Percentiles rank a stretch among this genome's conserved stretches.
Evolutionary conservation across 2,329 filamentous ascomycete species (phyloP).

Genomic region (Sphaceloma murrayae): DNA sequence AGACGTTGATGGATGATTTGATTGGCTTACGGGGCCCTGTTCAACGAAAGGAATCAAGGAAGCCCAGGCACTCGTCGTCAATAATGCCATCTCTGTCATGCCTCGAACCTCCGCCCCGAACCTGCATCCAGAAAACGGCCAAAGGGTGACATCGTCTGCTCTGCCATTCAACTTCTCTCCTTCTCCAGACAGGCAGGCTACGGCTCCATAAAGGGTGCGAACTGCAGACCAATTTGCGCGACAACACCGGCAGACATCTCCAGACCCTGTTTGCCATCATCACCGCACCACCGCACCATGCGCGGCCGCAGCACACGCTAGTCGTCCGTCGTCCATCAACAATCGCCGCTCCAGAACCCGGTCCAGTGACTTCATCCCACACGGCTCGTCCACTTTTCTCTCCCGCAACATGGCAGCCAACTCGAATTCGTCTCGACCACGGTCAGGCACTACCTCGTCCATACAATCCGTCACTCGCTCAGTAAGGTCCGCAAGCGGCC

Average conservation of each 20-base stretch:
- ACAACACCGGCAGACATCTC: background rate
- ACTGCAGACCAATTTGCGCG: too few relatives aligned
- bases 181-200: too few relatives aligned
- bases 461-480: conserved; percentile 11
- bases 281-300: conserved; percentile 1
- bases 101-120: too few relatives aligned
- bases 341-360: background rate
- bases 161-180: too few relatives aligned
- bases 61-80: too few relatives aligned
- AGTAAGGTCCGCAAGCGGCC: conserved; percentile 11
- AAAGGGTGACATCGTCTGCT: too few relatives aligned
- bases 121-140: too few relatives aligned
- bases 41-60: too few relatives aligned
- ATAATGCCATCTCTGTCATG: too few relatives aligned
- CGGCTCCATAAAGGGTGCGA: too few relatives aligned
- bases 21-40: background rate
- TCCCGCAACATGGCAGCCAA: conserved; percentile 5
- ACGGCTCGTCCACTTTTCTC: background rate
- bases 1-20: background rate
- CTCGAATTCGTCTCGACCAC: conserved; percentile 7
- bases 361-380: conserved; percentile 8
- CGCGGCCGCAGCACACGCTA: conserved; percentile 15
- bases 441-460: conserved; percentile 11
- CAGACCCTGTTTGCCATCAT: conserved; percentile 1
- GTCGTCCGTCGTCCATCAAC: background rate